Evolutionary conservation across 148 eudicot species (phyloP), one percentile per base, ranked within the genome.

Genomic region (Persicaria tinctoria): DNA sequence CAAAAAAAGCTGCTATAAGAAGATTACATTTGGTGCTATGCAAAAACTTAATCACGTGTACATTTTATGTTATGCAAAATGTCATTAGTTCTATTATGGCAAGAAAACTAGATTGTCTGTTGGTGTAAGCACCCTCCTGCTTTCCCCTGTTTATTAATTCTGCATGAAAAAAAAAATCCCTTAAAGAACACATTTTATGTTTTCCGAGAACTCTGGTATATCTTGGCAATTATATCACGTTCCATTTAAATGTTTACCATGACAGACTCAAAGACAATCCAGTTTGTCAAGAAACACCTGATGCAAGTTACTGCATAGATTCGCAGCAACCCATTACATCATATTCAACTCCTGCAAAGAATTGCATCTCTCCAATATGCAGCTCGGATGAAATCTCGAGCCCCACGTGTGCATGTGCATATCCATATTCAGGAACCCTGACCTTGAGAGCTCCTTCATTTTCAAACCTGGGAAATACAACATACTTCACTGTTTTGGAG

Each of bases 331-430:
- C 85, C 53, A 78, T 62, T 32, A 12, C 76, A 11, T 59, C 82
- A 16, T 84, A 87, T 75, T 70, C 88, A 48, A 87, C 91, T 64
- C 82, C 85, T 20, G 75, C 56, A n/a, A 54, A 66, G 16, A 74
- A 87, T 14, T 88, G 96, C 77, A 56, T 74, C 27, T 80, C 81
- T 3, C 18, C 50, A 62, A 23, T 51, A n/a, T 88, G 96, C 77
- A 73, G 71, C 56, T 75, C 81, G 11, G 80, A 80, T 51, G 77
- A 85, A 83, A 41, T 87, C 47, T 76, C 87, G 41, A 89, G 96
- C 76, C 96, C 96, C 38, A 84, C 50, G 14, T 91, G 96, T 79
- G 74, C 64, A 8, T 91, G 96, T 63, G 91, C 83, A 71, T 84
- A 46, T 47, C 74, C 74, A 8, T 71, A 71, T 50, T 46, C 74